Conservation (phyloP, 441 rosid species). For the Adansonia grandidieri region DNA sequence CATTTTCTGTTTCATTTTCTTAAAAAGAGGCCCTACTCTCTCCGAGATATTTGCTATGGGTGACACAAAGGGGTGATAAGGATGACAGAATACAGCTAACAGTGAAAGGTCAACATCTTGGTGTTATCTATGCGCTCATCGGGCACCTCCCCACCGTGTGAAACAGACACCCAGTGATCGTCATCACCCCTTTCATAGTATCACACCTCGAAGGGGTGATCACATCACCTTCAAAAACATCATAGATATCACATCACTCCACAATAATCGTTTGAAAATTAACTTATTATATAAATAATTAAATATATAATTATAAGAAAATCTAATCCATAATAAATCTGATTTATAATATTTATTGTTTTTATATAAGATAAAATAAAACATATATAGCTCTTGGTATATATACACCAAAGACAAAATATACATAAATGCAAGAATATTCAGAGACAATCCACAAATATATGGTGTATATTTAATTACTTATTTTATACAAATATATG, state of each 20-base stretch:
- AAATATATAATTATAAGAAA: neutral
- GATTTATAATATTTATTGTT: neutral
- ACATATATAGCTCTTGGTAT: neutral
- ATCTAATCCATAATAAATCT: neutral
- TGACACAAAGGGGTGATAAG: neutral
- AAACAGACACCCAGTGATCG: neutral
- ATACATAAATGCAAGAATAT: neutral
- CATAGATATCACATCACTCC: slow-evolving; percentile 2
- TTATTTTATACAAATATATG: neutral
- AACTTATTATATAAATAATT: neutral
- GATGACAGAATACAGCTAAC: neutral
- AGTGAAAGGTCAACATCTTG: slow-evolving; percentile 3
- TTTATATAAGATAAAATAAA: neutral
- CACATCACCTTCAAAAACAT: neutral
- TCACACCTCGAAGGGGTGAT: neutral
- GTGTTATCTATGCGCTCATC: neutral
- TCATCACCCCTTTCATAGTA: neutral
- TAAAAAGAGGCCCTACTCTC: neutral
- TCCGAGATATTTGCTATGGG: neutral
- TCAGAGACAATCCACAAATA: neutral
- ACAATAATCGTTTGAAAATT: neutral
- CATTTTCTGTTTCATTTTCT: slow-evolving; percentile 12
- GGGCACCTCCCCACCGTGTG: neutral
- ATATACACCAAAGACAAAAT: neutral
- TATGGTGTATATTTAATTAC: neutral